Evolutionary conservation across 768 basidiomycete genomes (phyloP).

Genomic region (Mycena galericulata): DNA sequence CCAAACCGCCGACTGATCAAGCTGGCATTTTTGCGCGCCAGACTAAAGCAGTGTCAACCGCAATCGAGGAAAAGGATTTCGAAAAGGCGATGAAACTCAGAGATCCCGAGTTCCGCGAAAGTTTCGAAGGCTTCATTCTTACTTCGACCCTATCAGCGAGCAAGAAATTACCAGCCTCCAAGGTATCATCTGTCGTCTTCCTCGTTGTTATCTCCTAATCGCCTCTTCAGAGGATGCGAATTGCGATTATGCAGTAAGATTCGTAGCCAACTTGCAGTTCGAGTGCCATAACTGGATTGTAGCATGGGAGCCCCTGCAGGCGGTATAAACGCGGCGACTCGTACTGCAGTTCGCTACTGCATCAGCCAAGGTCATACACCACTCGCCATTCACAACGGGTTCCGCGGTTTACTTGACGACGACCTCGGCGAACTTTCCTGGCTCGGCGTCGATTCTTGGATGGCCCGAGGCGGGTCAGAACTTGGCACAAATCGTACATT

Average conservation of each 20-base stretch:
- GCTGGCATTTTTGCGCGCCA: too few species aligned
- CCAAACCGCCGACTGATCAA: neutral
- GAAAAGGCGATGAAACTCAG: constrained; percentile 87
- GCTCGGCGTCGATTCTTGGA: constrained; percentile 98
- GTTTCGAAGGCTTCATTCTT: constrained; percentile 84
- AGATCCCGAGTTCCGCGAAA: constrained; percentile 92
- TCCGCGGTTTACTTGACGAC: constrained; percentile 94
- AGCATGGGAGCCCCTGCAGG: constrained; percentile 98
- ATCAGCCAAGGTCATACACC: constrained; percentile 92
- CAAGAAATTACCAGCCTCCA: constrained; percentile 61
- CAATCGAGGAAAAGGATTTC: constrained; percentile 88
- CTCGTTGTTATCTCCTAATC: neutral
- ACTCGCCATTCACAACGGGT: constrained; percentile 95
- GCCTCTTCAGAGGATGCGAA: constrained; percentile 71
- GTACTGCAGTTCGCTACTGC: constrained; percentile 94
- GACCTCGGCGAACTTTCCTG: constrained; percentile 88
- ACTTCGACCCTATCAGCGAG: constrained; percentile 73
- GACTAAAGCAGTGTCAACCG: constrained; percentile 89
- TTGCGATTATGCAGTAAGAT: constrained; percentile 87
- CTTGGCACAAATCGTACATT: constrained; percentile 95
- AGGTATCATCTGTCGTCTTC: constrained; percentile 49
- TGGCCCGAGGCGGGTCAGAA: constrained; percentile 95
- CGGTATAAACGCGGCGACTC: constrained; percentile 98
- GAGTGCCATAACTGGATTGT: constrained; percentile 26
- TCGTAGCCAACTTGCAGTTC: constrained; percentile 1